Conservation (phyloP, 2,329 filamentous ascomycete genomes). For the Arthroderma uncinatum region DNA sequence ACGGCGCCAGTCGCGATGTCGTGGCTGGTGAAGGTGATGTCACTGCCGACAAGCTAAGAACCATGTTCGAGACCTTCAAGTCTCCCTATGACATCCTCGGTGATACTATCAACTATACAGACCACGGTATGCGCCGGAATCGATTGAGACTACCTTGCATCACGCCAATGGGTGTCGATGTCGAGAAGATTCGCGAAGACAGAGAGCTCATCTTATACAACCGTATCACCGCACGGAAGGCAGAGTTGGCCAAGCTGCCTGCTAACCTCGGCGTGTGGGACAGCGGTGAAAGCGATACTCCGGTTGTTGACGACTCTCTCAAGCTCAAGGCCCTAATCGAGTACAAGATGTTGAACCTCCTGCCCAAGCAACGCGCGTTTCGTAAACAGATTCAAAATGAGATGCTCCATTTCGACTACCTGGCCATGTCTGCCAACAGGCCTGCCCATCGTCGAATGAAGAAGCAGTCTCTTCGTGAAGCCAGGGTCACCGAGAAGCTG, state of each 20-base stretch:
- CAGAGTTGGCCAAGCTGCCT: conserved; percentile 70
- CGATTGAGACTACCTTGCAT: conserved; percentile 75
- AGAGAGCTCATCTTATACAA: conserved; percentile 83
- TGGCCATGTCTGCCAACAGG: conserved; percentile 94
- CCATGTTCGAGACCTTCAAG: conserved; percentile 60
- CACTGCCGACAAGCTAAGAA: conserved; percentile 23
- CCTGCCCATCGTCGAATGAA: conserved; percentile 86
- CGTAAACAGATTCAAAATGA: conserved; percentile 79
- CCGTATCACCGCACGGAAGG: conserved; percentile 71
- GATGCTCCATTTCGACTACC: conserved; percentile 90
- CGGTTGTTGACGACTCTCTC: conserved; percentile 61
- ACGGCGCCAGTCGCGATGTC: conserved; percentile 25
- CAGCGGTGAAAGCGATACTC: conserved; percentile 54
- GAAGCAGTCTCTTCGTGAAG: conserved; percentile 92
- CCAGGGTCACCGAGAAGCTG: conserved; percentile 93
- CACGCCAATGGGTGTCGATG: conserved; percentile 78
- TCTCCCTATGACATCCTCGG: conserved; percentile 54
- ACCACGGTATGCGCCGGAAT: conserved; percentile 64
- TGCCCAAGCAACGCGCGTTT: conserved; percentile 75
- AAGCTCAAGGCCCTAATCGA: conserved; percentile 90
- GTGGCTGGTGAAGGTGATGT: conserved; percentile 1
- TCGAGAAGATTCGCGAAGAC: conserved; percentile 74
- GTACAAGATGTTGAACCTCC: conserved; percentile 80
- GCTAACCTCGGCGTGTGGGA: conserved; percentile 86
- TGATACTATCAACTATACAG: conserved; percentile 61